These are phyloP conservation scores for Scutellaria galericulata DNA, from an alignment of 257 asterid genomes.

Conservation along the genomic window DNA sequence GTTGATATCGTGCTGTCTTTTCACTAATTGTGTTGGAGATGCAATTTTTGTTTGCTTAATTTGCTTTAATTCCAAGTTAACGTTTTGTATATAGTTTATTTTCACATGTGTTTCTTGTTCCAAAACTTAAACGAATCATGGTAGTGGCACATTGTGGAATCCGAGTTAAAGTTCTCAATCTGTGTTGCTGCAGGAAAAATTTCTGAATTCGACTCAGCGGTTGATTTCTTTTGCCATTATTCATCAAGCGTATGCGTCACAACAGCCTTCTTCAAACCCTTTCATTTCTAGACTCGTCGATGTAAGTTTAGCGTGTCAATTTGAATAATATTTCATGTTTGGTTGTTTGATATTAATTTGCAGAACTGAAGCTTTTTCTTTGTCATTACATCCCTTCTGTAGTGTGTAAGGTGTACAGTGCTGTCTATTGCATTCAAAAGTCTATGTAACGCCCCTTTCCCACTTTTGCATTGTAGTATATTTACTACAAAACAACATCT, in stretches of 20 bases:
- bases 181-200: conserved; percentile 61
- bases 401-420: conserved; percentile 24
- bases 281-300: conserved; percentile 71
- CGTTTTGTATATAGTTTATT: neutral
- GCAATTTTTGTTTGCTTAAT: neutral
- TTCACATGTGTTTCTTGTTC: conserved; percentile 1
- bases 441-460: conserved; percentile 4
- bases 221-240: conserved; percentile 78
- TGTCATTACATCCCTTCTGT: conserved; percentile 14
- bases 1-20: neutral
- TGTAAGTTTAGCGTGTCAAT: conserved; percentile 53
- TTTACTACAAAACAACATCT: conserved; percentile 6
- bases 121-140: conserved; percentile 6
- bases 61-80: neutral
- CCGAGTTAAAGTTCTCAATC: conserved; percentile 17
- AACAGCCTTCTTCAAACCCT: conserved; percentile 76
- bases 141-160: conserved; percentile 10
- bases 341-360: conserved; percentile 11
- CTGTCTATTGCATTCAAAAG: conserved; percentile 12
- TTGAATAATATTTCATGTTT: conserved; percentile 20
- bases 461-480: neutral
- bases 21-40: neutral
- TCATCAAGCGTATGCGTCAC: conserved; percentile 74
- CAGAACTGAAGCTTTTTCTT: conserved; percentile 1
- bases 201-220: conserved; percentile 69